Conservation (phyloP, 1,284 basidiomycete species). For the Clitocybe nebularis region DNA sequence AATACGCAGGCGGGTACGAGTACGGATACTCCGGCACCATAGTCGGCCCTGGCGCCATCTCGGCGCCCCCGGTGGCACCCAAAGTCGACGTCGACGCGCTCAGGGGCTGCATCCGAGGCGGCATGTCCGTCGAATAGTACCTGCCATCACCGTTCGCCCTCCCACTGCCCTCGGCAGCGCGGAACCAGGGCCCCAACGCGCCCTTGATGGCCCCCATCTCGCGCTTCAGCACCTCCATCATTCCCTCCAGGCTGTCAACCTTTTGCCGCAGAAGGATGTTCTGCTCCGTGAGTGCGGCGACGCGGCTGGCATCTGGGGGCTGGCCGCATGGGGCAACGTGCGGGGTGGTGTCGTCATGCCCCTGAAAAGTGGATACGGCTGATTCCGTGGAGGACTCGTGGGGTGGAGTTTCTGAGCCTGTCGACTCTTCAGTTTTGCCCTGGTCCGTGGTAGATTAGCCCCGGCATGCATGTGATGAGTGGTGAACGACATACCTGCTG, state of each 20-base stretch:
- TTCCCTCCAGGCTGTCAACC: conserved; percentile 50
- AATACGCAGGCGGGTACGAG: conserved; percentile 18
- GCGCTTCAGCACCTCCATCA: conserved; percentile 40
- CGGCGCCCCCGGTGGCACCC: conserved; percentile 1
- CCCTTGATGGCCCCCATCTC: conserved; percentile 49
- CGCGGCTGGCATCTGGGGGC: conserved; percentile 35
- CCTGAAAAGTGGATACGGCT: too few species aligned
- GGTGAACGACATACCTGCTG: too few species aligned
- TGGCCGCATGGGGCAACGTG: conserved; percentile 16
- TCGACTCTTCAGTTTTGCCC: too few species aligned
- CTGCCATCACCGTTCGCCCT: conserved; percentile 12
- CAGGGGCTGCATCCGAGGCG: conserved; percentile 19
- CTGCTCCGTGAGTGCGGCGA: conserved; percentile 49
- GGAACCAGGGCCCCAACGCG: conserved; percentile 67
- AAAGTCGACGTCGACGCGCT: conserved; percentile 18
- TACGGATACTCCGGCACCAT: neutral
- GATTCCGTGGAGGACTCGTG: neutral
- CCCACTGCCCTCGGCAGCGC: conserved; percentile 18
- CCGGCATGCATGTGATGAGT: too few species aligned
- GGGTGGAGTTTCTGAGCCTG: too few species aligned
- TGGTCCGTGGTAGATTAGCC: too few species aligned
- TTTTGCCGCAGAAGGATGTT: conserved; percentile 55
- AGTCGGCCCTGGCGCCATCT: conserved; percentile 2
- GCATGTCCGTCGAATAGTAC: conserved; percentile 20
- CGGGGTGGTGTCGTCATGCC: too few species aligned